A percentile compares a stretch with the other conserved stretches of the same genome.
Evolutionary conservation across 768 basidiomycete genomes (phyloP).

Genomic region (Melanogaster broomeanus): DNA sequence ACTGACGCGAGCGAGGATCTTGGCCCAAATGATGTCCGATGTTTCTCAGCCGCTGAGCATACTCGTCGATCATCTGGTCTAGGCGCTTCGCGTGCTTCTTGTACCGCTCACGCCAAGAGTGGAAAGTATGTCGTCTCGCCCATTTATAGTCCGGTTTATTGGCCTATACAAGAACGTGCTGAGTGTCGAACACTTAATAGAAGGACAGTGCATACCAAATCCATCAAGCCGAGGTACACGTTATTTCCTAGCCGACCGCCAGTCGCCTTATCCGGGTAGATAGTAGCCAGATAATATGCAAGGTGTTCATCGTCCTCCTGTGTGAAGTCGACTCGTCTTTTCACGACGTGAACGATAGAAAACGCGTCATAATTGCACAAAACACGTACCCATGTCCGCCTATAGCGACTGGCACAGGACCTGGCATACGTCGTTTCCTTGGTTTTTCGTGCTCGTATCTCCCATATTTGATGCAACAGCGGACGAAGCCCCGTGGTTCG

Average conservation of each 20-base stretch:
- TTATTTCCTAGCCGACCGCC: conserved; percentile 49
- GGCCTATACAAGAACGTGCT: conserved; percentile 17
- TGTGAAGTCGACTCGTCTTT: conserved; percentile 35
- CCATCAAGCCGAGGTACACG: conserved; percentile 46
- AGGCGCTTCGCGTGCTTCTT: conserved; percentile 42
- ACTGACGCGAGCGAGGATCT: conserved; percentile 22
- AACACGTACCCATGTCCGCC: conserved; percentile 1
- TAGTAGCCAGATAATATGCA: conserved; percentile 48
- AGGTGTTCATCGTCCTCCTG: conserved; percentile 44
- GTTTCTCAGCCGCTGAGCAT: conserved; percentile 15
- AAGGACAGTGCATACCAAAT: conserved; percentile 42
- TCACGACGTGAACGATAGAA: not conserved
- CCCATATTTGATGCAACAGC: conserved; percentile 13
- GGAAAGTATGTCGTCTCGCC: conserved; percentile 50
- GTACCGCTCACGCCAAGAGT: conserved; percentile 67
- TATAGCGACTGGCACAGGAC: conserved; percentile 1
- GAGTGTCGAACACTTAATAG: not conserved
- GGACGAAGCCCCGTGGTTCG: conserved; percentile 29
- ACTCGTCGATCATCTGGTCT: conserved; percentile 41
- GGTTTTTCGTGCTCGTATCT: conserved; percentile 14
- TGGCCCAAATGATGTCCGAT: conserved; percentile 22
- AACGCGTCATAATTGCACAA: not conserved
- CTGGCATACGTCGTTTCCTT: conserved; percentile 22
- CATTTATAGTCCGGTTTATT: conserved; percentile 41
- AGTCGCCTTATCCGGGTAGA: conserved; percentile 36